Evolutionary conservation across 225 moss, liverwort and hornwort genomes (phyloP).

Genomic region (Anthoceros angustus): DNA sequence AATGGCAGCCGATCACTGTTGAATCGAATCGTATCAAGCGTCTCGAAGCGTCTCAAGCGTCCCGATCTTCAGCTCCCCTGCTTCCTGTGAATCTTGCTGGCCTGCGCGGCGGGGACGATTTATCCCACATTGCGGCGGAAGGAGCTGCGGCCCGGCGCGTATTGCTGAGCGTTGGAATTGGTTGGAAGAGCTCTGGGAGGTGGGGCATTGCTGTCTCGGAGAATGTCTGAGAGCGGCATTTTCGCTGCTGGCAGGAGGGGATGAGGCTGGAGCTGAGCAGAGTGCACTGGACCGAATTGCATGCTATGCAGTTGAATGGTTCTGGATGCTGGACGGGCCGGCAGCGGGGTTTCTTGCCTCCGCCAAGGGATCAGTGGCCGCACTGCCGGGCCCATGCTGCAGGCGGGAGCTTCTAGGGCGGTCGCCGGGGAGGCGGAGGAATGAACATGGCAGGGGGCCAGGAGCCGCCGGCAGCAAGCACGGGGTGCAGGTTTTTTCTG

Average conservation of each 20-base stretch:
- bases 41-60: no score
- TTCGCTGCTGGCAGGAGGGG: background rate
- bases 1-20: no score
- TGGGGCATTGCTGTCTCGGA: no score
- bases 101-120: no score
- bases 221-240: background rate
- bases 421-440: background rate
- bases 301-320: background rate
- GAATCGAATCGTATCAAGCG: no score
- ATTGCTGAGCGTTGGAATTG: no score
- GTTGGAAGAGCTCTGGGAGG: no score
- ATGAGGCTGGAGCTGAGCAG: background rate
- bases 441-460: background rate
- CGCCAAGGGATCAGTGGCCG: background rate
- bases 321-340: constrained; percentile 3
- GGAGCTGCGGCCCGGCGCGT: no score
- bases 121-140: no score
- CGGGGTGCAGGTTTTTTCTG: background rate
- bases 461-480: background rate
- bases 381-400: background rate
- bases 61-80: no score
- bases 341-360: constrained; percentile 1
- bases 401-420: background rate
- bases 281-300: background rate
- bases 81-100: no score